A percentile compares a stretch with the other conserved stretches of the same genome.
These are phyloP conservation scores for Linnemannia exigua DNA, from an alignment of 192 early-diverging fungal genomes.

Conservation along the genomic window DNA sequence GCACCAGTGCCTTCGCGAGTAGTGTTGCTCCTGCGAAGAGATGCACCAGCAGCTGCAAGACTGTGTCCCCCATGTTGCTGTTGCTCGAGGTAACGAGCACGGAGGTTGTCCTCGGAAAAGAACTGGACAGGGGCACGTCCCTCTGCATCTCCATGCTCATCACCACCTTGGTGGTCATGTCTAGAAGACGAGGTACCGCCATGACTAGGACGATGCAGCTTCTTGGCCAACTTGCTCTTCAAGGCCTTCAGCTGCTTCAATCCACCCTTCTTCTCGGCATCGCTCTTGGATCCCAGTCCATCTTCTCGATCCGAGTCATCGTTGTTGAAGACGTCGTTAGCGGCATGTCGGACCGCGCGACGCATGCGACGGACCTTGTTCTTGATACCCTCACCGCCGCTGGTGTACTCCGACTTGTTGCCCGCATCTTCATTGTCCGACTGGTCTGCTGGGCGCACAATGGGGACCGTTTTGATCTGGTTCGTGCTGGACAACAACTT, in stretches of 20 bases:
- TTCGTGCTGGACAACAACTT: conserved; percentile 47
- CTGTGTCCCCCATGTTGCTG: conserved; percentile 43
- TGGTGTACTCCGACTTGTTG: conserved; percentile 49
- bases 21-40: conserved; percentile 51
- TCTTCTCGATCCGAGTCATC: conserved; percentile 55
- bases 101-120: conserved; percentile 57
- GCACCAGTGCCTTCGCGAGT: conserved; percentile 30
- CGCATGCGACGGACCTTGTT: conserved; percentile 47
- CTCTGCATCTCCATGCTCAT: conserved; percentile 10
- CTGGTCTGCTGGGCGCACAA: conserved; percentile 51
- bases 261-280: conserved; percentile 57
- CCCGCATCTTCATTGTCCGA: conserved; percentile 55
- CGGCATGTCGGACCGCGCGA: conserved; percentile 46
- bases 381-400: conserved; percentile 55
- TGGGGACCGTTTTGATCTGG: conserved; percentile 52
- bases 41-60: conserved; percentile 39
- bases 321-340: conserved; percentile 44
- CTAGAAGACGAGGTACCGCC: conserved; percentile 26
- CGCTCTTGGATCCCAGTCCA: conserved; percentile 46
- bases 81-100: conserved; percentile 42
- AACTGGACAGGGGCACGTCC: conserved; percentile 51
- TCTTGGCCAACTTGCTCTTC: conserved; percentile 56
- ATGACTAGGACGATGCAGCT: conserved; percentile 43
- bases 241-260: conserved; percentile 52
- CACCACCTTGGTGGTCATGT: neutral